Evolutionary conservation across 139 green algal species (phyloP).

Genomic region (Spirogloea muscicola): DNA sequence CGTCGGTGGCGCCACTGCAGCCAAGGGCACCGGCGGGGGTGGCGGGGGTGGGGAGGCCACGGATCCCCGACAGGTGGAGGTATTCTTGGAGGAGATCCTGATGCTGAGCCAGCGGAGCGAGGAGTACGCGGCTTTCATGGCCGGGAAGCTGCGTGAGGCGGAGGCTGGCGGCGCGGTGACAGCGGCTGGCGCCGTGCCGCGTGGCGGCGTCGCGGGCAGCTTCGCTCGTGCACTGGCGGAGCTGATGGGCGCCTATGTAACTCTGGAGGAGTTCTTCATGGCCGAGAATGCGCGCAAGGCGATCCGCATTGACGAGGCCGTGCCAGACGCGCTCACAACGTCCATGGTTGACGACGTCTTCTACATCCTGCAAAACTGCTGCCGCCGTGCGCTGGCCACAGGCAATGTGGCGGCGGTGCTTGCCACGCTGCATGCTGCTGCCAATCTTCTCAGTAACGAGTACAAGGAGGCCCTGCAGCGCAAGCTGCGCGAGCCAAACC

Average conservation of each 20-base stretch:
- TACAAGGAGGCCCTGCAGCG: conserved; percentile 53
- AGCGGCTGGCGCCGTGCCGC: neutral
- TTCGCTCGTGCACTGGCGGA: conserved; percentile 54
- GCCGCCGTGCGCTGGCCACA: conserved; percentile 65
- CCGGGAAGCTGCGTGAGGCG: conserved; percentile 32
- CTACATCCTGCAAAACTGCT: conserved; percentile 85
- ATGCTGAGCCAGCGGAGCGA: conserved; percentile 72
- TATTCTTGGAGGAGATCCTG: conserved; percentile 74
- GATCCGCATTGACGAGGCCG: conserved; percentile 77
- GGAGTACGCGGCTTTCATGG: conserved; percentile 76
- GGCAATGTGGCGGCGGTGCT: conserved; percentile 44
- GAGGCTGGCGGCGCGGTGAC: conserved; percentile 18
- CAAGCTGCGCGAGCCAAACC: conserved; percentile 48
- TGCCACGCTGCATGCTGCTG: conserved; percentile 48
- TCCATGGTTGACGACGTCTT: conserved; percentile 93
- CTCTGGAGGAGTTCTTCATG: conserved; percentile 90
- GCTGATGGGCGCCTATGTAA: conserved; percentile 79
- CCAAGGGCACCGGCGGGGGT: neutral
- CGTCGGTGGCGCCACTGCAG: conserved; percentile 12
- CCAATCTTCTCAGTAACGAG: conserved; percentile 62
- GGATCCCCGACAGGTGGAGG: conserved; percentile 66
- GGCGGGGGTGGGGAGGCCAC: conserved; percentile 21
- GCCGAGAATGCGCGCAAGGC: conserved; percentile 81
- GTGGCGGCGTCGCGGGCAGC: neutral
- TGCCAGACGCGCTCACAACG: conserved; percentile 61